Evolutionary conservation across 1,284 basidiomycete species (phyloP).

Genomic region (Ceratobasidium sp.): DNA sequence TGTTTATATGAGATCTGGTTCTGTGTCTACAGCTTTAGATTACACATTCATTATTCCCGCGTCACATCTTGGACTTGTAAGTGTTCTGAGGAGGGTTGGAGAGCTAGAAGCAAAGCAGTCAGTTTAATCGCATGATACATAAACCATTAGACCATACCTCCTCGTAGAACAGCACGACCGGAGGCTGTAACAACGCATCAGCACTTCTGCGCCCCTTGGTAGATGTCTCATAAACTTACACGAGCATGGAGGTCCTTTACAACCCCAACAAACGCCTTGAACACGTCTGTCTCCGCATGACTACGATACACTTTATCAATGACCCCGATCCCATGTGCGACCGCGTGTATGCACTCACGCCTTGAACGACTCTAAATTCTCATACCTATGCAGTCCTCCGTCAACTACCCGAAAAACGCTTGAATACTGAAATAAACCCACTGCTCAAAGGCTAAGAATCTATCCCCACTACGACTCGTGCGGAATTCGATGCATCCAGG

Average conservation of each 20-base stretch:
- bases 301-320: neutral
- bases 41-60: no score
- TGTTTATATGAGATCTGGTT: neutral
- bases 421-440: neutral
- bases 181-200: slow-evolving; percentile 2
- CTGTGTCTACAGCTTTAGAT: no score
- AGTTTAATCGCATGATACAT: neutral
- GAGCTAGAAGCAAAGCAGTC: neutral
- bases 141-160: slow-evolving; percentile 16
- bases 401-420: neutral
- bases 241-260: slow-evolving; percentile 31
- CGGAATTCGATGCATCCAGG: slow-evolving; percentile 38
- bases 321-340: neutral
- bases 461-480: slow-evolving; percentile 28
- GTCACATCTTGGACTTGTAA: slow-evolving; percentile 14
- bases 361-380: slow-evolving; percentile 21
- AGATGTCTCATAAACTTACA: neutral
- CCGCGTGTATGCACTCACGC: neutral
- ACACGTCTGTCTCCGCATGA: slow-evolving; percentile 28
- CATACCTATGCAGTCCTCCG: slow-evolving; percentile 13
- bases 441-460: slow-evolving; percentile 37
- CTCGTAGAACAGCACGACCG: slow-evolving; percentile 33
- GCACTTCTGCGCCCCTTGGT: neutral
- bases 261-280: slow-evolving; percentile 34
- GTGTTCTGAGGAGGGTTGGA: slow-evolving; percentile 13